phyloP scores from a whole-genome alignment of 805 yeast species.

The Kodamaea neixiangensis region DNA sequence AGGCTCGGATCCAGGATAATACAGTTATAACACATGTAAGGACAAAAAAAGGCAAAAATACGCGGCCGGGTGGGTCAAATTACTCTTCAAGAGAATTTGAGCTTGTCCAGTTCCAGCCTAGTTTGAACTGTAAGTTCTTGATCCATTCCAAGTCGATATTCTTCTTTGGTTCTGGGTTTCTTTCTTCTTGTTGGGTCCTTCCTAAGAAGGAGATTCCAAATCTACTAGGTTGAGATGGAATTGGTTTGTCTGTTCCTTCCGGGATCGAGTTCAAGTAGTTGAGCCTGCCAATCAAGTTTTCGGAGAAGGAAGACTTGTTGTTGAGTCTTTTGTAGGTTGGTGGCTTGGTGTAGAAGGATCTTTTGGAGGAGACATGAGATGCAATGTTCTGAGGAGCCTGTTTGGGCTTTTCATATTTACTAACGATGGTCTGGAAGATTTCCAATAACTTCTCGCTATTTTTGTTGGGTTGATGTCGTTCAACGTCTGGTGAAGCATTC shows the following conservation, averaged over 20 bases:
- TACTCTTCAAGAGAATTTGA: constrained; percentile 3
- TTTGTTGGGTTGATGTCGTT: neutral
- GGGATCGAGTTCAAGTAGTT: constrained; percentile 22
- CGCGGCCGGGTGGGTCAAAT: neutral
- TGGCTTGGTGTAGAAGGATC: constrained; percentile 15
- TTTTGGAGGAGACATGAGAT: constrained; percentile 5
- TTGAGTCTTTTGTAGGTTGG: constrained; percentile 13
- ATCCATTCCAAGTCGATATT: constrained; percentile 17
- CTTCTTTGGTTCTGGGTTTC: constrained; percentile 6
- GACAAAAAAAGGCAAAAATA: neutral
- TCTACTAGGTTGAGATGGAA: constrained; percentile 3
- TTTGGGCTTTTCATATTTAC: constrained; percentile 20
- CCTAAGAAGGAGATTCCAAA: constrained; percentile 11
- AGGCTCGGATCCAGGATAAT: neutral
- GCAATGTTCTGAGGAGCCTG: neutral
- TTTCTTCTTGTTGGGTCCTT: neutral
- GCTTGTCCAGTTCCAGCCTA: constrained; percentile 15
- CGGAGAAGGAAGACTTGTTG: constrained; percentile 20
- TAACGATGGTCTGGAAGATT: constrained; percentile 21
- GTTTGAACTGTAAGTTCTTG: constrained; percentile 12
- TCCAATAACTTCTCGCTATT: constrained; percentile 16
- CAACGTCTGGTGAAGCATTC: neutral
- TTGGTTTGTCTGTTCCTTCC: constrained; percentile 12
- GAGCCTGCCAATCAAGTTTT: constrained; percentile 21
- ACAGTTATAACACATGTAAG: constrained; percentile 1